Evolutionary conservation across 257 asterid species (phyloP).

Genomic region (Solanum virginianum): DNA sequence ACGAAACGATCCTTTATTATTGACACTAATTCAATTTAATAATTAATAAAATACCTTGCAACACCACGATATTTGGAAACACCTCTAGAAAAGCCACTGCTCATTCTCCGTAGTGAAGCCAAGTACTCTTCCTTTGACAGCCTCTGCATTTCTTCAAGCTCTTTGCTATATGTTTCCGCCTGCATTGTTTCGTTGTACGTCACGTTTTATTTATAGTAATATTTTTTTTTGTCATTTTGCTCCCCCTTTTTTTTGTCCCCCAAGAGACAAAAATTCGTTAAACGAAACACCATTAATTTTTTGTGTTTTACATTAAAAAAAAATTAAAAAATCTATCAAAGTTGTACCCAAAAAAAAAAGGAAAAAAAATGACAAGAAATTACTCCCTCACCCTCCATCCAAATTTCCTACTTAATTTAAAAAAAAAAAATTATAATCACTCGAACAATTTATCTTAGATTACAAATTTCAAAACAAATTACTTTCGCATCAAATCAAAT

Average conservation of each 20-base stretch:
- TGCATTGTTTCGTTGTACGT: slow-evolving; percentile 12
- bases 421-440: too few species aligned
- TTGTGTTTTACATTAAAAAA: neutral
- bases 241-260: neutral
- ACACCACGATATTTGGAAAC: slow-evolving; percentile 79
- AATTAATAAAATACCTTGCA: slow-evolving; percentile 42
- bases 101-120: slow-evolving; percentile 51
- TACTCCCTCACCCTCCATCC: too few species aligned
- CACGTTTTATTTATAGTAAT: neutral
- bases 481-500: too few species aligned
- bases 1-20: neutral
- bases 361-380: too few species aligned
- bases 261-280: neutral
- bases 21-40: neutral
- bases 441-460: too few species aligned
- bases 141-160: slow-evolving; percentile 52
- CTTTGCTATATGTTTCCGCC: slow-evolving; percentile 38
- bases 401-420: too few species aligned
- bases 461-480: too few species aligned
- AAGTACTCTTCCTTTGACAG: slow-evolving; percentile 51
- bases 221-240: neutral
- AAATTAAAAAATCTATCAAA: neutral
- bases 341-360: neutral
- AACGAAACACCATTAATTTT: neutral
- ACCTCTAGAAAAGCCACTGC: slow-evolving; percentile 79